phyloP scores from a whole-genome alignment of 768 basidiomycete genomes.

The Xerocomellus intermedius region DNA sequence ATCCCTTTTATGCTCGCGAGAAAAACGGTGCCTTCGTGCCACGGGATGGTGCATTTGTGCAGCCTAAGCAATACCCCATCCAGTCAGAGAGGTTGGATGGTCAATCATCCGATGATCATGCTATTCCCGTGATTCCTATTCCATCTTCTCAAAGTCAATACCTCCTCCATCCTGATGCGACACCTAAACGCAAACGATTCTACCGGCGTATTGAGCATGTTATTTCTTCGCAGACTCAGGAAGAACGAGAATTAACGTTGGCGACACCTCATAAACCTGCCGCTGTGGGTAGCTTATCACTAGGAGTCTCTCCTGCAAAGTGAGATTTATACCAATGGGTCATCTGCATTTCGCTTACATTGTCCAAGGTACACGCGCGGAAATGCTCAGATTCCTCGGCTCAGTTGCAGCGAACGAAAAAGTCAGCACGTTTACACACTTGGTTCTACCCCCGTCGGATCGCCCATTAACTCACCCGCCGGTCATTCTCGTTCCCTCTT shows the following conservation, averaged over 20 bases:
- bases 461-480: not conserved
- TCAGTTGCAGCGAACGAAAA: not conserved
- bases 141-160: slow-evolving; percentile 36
- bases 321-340: slow-evolving; percentile 5
- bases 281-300: not conserved
- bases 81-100: not conserved
- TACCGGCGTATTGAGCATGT: slow-evolving; percentile 19
- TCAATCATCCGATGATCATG: not conserved
- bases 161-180: slow-evolving; percentile 30
- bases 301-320: slow-evolving; percentile 7
- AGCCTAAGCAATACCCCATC: not conserved
- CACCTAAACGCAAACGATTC: slow-evolving; percentile 37
- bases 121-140: slow-evolving; percentile 15
- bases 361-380: not conserved
- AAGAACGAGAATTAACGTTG: slow-evolving; percentile 29
- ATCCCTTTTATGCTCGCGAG: slow-evolving; percentile 1
- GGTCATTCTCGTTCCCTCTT: not conserved
- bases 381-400: not conserved
- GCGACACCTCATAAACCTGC: slow-evolving; percentile 1
- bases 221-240: slow-evolving; percentile 34
- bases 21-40: not conserved
- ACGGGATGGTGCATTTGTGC: not conserved
- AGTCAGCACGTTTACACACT: not conserved
- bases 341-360: slow-evolving; percentile 9
- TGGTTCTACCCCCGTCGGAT: slow-evolving; percentile 4